Base-by-base conservation (phyloP, 2,329 filamentous ascomycete species). In the Immersiporthe knoxdaviesiana region DNA sequence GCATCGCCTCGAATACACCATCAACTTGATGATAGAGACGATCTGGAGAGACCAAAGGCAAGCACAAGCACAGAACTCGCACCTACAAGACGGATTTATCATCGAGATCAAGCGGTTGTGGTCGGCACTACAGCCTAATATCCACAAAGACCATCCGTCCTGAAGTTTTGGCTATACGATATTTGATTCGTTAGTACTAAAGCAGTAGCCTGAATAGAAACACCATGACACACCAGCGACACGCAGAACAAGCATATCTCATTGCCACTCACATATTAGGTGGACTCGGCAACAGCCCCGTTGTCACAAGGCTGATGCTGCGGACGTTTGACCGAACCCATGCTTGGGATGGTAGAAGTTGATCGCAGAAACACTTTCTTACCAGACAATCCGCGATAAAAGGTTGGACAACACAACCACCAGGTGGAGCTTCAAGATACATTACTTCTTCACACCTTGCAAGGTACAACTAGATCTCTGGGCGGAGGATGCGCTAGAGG, bases 401-500 rank as follows among this genome's bases (percentile, higher is more conserved):
- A 47, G 6, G 1, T 47, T n/a, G n/a, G n/a, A n/a, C n/a, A n/a
- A n/a, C n/a, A n/a, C n/a, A n/a, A n/a, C n/a, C n/a, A n/a, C n/a
- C n/a, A n/a, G n/a, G n/a, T n/a, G n/a, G 21, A 8, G 44, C 44
- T 10, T 47, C 44, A n/a, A n/a, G 0, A 47, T 21, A n/a, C 21
- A 47, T 18, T n/a, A 47, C 21, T 47, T 10, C 44, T 44, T 18
- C 27, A 30, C 14, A 56, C 24, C 11, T 30, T 24, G 52, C 12
- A 56, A 30, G 52, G 27, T 47, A 16, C 6, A 30, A 3, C 11
- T 56, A 8, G 32, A 56, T n/a, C n/a, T n/a, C n/a, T n/a, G n/a
- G 27, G 52, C 52, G 24, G 16, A 30, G 27, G 32, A n/a, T 14
- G 47, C 63, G 56, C 67, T 66, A 66, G 63, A 67, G 59, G 50